Conservation (phyloP, 2,329 filamentous ascomycete genomes). For the Penicillium sp. region DNA sequence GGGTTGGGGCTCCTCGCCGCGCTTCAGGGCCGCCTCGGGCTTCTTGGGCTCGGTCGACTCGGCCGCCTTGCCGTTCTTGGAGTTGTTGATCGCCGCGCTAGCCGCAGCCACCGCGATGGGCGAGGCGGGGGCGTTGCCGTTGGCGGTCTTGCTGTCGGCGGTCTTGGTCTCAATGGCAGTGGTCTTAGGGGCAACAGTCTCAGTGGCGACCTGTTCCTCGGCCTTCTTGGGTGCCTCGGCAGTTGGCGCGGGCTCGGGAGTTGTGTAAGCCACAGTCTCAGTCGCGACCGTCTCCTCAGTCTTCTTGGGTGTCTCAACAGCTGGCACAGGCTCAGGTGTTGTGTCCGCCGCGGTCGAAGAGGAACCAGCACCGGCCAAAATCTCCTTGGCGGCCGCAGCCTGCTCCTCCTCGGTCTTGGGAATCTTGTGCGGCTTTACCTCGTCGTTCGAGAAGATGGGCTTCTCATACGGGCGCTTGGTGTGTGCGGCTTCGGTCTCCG, state of each 20-base stretch:
- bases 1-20: conserved; percentile 20
- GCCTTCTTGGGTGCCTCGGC: conserved; percentile 5
- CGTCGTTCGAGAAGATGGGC: conserved; percentile 28
- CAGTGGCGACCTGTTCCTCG: conserved; percentile 2
- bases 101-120: conserved; percentile 20
- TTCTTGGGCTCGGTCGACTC: conserved; percentile 19
- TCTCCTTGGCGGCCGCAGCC: conserved; percentile 15
- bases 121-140: conserved; percentile 4
- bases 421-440: conserved; percentile 35
- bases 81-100: conserved; percentile 17
- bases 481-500: conserved; percentile 22
- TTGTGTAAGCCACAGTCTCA: conserved; percentile 1
- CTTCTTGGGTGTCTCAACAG: conserved; percentile 4
- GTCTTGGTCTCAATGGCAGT: neutral
- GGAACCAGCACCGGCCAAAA: conserved; percentile 18
- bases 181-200: neutral
- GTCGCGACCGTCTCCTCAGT: conserved; percentile 3
- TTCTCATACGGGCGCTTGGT: conserved; percentile 37
- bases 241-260: conserved; percentile 17
- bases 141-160: conserved; percentile 1
- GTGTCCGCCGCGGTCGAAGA: conserved; percentile 20
- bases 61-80: conserved; percentile 19
- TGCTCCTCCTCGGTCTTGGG: conserved; percentile 31
- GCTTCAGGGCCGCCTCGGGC: conserved; percentile 21
- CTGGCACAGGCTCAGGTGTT: conserved; percentile 17